Conservation (phyloP, 2,329 filamentous ascomycete species). For the Aureobasidium sp. region DNA sequence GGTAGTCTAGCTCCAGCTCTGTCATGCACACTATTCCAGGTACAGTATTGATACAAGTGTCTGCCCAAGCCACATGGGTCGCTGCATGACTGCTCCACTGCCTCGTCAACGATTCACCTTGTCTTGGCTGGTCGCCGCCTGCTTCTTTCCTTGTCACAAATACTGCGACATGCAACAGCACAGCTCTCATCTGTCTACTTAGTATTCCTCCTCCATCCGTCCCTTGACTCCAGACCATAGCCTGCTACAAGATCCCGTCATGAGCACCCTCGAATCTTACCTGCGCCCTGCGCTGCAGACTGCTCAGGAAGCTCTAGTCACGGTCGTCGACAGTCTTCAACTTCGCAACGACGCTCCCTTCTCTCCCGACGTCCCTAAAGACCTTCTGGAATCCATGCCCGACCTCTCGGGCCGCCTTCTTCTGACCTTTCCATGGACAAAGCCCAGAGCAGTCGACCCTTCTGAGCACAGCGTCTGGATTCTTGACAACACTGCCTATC, state of each 20-base stretch:
- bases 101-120: neutral
- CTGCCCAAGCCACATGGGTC: neutral
- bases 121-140: slow-evolving; percentile 11
- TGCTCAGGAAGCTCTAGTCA: slow-evolving; percentile 11
- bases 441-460: slow-evolving; percentile 54
- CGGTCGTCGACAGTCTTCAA: slow-evolving; percentile 11
- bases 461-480: slow-evolving; percentile 85
- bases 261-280: neutral
- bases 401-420: slow-evolving; percentile 27
- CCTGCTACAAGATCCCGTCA: neutral
- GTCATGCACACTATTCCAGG: neutral
- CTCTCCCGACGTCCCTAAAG: slow-evolving; percentile 36
- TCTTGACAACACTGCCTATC: slow-evolving; percentile 89
- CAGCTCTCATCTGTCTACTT: neutral
- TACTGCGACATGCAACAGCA: neutral
- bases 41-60: slow-evolving; percentile 5
- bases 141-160: neutral
- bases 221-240: neutral
- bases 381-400: slow-evolving; percentile 34
- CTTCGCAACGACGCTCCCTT: slow-evolving; percentile 30
- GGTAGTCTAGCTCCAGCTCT: neutral
- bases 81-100: neutral
- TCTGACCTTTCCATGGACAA: slow-evolving; percentile 15
- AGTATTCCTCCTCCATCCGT: neutral
- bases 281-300: slow-evolving; percentile 3